A percentile compares a stretch with the other conserved stretches of the same genome.
phyloP scores from a whole-genome alignment of 805 yeast genomes.

The Isabelozyma gotoi region DNA sequence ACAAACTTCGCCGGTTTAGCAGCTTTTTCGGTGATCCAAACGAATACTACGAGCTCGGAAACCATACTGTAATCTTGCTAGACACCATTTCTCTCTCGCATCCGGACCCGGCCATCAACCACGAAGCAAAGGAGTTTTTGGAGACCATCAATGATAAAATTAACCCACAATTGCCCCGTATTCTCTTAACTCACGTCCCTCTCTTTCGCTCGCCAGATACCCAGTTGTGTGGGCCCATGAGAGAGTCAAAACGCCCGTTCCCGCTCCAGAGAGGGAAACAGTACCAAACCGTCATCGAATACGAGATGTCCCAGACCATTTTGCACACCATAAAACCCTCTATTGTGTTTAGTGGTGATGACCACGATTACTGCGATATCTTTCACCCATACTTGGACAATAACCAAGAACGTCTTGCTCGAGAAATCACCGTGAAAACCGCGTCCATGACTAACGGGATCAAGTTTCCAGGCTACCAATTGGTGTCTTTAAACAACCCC shows the following conservation, averaged over 20 bases:
- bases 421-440: constrained; percentile 86
- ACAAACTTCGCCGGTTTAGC: constrained; percentile 61
- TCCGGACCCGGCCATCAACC: constrained; percentile 36
- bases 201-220: constrained; percentile 63
- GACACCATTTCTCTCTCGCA: constrained; percentile 86
- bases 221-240: constrained; percentile 69
- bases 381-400: constrained; percentile 43
- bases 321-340: constrained; percentile 62
- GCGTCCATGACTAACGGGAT: constrained; percentile 94
- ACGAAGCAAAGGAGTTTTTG: constrained; percentile 57
- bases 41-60: constrained; percentile 54
- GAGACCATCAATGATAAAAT: constrained; percentile 24
- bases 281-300: constrained; percentile 84
- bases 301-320: constrained; percentile 56
- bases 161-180: constrained; percentile 49
- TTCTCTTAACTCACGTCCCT: constrained; percentile 87
- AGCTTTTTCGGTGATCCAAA: constrained; percentile 73
- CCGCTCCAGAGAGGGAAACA: constrained; percentile 77
- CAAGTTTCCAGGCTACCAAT: constrained; percentile 78
- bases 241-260: constrained; percentile 67
- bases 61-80: constrained; percentile 69
- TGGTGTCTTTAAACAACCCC: constrained; percentile 65
- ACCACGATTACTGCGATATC: constrained; percentile 91
- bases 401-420: constrained; percentile 31
- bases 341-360: constrained; percentile 86